Evolutionary conservation across 495 filamentous ascomycete species (phyloP).

Genomic region (Pyronema omphalodes): DNA sequence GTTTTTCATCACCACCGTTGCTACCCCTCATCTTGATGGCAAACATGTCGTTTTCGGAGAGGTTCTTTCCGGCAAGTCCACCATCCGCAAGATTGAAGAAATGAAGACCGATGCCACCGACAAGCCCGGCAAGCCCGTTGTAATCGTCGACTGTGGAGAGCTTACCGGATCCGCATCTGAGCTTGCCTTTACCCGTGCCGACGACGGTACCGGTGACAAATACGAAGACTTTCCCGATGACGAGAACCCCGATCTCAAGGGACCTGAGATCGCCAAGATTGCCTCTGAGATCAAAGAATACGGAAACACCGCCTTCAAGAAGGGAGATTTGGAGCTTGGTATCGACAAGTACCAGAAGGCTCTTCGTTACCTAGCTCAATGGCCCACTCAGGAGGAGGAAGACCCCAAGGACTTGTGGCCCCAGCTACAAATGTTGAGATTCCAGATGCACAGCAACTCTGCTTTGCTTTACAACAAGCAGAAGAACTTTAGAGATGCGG

Average conservation of each 20-base stretch:
- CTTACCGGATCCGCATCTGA: slow-evolving; percentile 50
- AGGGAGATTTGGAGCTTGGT: slow-evolving; percentile 44
- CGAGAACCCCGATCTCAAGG: slow-evolving; percentile 40
- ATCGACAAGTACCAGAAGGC: slow-evolving; percentile 95
- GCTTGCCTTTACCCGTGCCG: slow-evolving; percentile 38
- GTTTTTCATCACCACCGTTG: slow-evolving; percentile 93
- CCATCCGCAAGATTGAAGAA: slow-evolving; percentile 83
- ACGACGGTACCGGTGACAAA: slow-evolving; percentile 70
- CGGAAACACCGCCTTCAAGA: slow-evolving; percentile 84
- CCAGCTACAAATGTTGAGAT: slow-evolving; percentile 53
- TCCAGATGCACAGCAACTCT: slow-evolving; percentile 59
- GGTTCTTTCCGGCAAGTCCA: slow-evolving; percentile 77
- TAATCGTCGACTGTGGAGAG: slow-evolving; percentile 74
- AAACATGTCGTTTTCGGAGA: slow-evolving; percentile 99
- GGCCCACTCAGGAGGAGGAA: slow-evolving; percentile 46
- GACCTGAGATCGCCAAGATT: slow-evolving; percentile 52
- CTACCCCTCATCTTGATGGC: slow-evolving; percentile 80
- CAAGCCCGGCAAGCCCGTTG: slow-evolving; percentile 56
- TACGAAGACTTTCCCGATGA: slow-evolving; percentile 98
- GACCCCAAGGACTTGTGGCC: slow-evolving; percentile 47
- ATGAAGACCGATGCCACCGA: slow-evolving; percentile 54
- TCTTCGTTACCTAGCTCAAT: slow-evolving; percentile 84
- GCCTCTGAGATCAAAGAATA: slow-evolving; percentile 77
- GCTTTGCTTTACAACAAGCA: slow-evolving; percentile 70
- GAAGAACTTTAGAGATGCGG: slow-evolving; percentile 45